Conservation (phyloP, 768 basidiomycete genomes). For the Russula olivacea region DNA sequence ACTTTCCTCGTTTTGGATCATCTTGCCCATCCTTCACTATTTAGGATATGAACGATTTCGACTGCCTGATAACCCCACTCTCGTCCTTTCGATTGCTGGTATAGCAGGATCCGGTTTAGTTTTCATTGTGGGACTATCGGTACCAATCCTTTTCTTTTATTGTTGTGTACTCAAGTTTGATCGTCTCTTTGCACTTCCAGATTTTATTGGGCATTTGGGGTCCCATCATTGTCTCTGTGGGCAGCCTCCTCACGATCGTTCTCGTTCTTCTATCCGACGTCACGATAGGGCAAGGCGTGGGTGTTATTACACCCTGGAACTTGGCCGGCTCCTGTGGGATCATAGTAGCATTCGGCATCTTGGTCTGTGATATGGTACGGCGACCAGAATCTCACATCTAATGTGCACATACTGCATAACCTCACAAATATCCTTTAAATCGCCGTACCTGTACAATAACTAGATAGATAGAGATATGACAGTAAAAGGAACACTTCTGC, state of each 20-base stretch:
- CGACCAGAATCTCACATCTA: not conserved
- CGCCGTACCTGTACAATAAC: not conserved
- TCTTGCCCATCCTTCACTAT: constrained; percentile 68
- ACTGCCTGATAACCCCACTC: constrained; percentile 47
- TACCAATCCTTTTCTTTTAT: constrained; percentile 30
- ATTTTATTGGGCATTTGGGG: constrained; percentile 82
- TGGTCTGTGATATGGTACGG: constrained; percentile 64
- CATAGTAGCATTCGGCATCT: constrained; percentile 72
- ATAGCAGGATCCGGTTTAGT: constrained; percentile 68
- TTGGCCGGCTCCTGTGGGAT: constrained; percentile 74
- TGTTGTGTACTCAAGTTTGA: constrained; percentile 1
- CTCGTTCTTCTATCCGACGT: constrained; percentile 79
- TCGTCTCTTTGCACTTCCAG: constrained; percentile 35
- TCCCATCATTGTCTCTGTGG: constrained; percentile 81
- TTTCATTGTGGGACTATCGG: constrained; percentile 87
- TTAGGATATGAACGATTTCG: constrained; percentile 58
- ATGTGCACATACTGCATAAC: not conserved
- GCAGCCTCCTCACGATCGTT: constrained; percentile 91
- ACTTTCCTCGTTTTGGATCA: constrained; percentile 67
- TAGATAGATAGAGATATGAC: not conserved
- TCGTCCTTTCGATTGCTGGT: constrained; percentile 50
- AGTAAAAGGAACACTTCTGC: not conserved
- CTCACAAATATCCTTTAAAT: not conserved
- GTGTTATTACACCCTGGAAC: constrained; percentile 64
- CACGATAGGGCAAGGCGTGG: constrained; percentile 56